These are phyloP conservation scores for Amphirosellinia nigrospora DNA, from an alignment of 495 filamentous ascomycete species.

Conservation along the genomic window DNA sequence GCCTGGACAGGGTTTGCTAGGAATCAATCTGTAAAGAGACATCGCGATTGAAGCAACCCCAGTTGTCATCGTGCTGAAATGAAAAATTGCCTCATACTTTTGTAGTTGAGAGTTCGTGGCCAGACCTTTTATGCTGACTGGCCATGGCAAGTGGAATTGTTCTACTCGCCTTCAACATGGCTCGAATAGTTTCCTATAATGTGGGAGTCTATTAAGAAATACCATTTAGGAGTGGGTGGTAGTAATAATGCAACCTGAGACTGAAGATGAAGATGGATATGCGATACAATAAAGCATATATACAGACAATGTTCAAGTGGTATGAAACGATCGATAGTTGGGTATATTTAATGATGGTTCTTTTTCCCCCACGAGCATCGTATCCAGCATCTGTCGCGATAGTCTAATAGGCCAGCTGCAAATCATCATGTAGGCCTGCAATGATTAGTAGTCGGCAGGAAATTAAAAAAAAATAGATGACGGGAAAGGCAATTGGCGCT, in stretches of 20 bases:
- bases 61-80: background rate
- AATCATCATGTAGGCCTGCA: background rate
- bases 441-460: background rate
- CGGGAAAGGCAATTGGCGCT: background rate
- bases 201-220: background rate
- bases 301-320: background rate
- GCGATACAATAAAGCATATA: background rate
- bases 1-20: constrained; percentile 4
- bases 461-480: background rate
- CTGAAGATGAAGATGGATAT: too few relatives aligned
- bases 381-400: background rate
- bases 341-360: background rate
- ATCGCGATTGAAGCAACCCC: background rate
- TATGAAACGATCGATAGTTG: background rate
- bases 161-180: background rate
- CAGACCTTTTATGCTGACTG: background rate
- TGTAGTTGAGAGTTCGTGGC: background rate
- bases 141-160: background rate
- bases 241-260: too few relatives aligned
- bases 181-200: background rate
- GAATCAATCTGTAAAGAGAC: background rate
- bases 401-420: background rate
- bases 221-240: background rate
- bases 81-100: background rate
- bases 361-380: too few relatives aligned